Base-by-base conservation (phyloP, 805 yeast genomes). In the Yamadazyma takamatsuzukensis region DNA sequence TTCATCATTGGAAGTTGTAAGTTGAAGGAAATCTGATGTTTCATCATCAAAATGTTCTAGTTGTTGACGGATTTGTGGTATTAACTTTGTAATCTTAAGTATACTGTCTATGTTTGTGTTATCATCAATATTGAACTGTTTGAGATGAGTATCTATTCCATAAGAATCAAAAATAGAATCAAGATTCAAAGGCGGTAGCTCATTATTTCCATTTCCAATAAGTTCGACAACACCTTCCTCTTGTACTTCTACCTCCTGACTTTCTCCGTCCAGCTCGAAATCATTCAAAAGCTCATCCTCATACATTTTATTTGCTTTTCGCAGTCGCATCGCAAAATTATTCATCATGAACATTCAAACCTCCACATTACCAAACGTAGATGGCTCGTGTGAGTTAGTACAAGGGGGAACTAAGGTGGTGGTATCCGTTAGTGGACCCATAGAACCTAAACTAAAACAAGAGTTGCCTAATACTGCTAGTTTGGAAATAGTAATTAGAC, bases 341-440 rank as follows among this genome's bases (percentile, higher is more conserved):
- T 22, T 12, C 8, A 15, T 15, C 16, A 42, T 43, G 40, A 26
- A 24, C 44, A 54, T 44, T 25, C 44, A 31, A 36, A 51, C 51
- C 23, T 53, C 56, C 15, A 41, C 64, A 4, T 57, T 86, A 29
- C 59, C 63, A 34, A 72, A 77, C 41, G 90, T 81, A 2, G 96
- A 87, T 54, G 97, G 97, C 1, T 84, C 95, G 1, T 79, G 90
- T 1, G 72, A 72, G 15, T 64, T 79, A 36, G 52, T 59, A 11
- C 53, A 61, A n/a, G 76, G 72, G 2, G 54, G 55, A 12, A 75
- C 83, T 1, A 73, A 73, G 36, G 78, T 83, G 3, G 59, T 89
- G 2, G 76, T 81, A 26, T 78, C 96, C 0, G 89, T 90, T 1
- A 74, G 89, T 1, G 98, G 98, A 0, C 98, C 98, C 0, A 72